Percentiles rank a stretch among this genome's conserved stretches.
Conservation (phyloP, 768 basidiomycete species). For the Amanita pseudoporphyria region DNA sequence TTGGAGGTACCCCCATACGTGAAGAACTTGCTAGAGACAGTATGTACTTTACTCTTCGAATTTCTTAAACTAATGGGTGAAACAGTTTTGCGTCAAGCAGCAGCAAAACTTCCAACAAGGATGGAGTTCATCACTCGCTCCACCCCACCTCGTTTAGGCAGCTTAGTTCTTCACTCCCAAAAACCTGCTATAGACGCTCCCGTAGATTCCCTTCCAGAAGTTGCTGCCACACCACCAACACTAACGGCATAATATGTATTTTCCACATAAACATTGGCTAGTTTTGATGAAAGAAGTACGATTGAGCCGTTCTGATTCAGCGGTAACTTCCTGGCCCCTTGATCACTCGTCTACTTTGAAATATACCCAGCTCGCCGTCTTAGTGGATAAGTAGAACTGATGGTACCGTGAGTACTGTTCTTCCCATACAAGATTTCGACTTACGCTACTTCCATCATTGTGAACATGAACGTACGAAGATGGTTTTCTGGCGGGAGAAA, state of each 20-base stretch:
- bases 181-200: too few relatives aligned
- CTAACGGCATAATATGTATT: too few relatives aligned
- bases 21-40: conserved; percentile 91
- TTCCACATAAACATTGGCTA: too few relatives aligned
- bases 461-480: neutral
- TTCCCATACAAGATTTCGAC: neutral
- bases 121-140: conserved; percentile 77
- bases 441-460: neutral
- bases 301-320: neutral
- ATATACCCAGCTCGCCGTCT: neutral
- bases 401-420: neutral
- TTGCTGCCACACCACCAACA: too few relatives aligned
- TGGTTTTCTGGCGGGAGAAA: neutral
- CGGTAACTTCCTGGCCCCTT: too few relatives aligned
- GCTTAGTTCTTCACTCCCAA: conserved; percentile 6
- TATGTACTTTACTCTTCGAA: conserved; percentile 23
- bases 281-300: neutral
- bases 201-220: too few relatives aligned
- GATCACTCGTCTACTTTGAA: too few relatives aligned
- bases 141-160: conserved; percentile 68
- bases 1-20: conserved; percentile 82
- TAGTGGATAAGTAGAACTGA: neutral
- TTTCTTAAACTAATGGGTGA: conserved; percentile 1
- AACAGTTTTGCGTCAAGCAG: conserved; percentile 79
- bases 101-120: conserved; percentile 75